Evolutionary conservation across 345 rosid species (phyloP), one percentile per base, ranked within the genome.

Genomic region (Mercurialis annua): DNA sequence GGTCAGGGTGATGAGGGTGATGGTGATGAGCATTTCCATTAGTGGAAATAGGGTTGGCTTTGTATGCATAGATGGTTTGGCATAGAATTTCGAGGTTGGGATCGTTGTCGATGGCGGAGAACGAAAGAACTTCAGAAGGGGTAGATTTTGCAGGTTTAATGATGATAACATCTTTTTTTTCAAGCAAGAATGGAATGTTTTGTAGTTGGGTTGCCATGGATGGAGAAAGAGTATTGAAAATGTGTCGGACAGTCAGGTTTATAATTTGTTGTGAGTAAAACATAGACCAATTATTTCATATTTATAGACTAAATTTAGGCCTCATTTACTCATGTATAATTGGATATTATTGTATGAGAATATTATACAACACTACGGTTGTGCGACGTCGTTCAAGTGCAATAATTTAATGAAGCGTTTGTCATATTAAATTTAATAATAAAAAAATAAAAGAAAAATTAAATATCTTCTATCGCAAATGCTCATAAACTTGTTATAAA

Each of bases 101-200:
- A 70, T 83, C 83, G 33, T 83, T 84, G 72, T 86, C 88, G 15
- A 83, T 68, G 36, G 88, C 75, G 11, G 88, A 84, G 36, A 83
- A 71, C 48, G 81, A 78, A n/a, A 86, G 90, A 71, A 75, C 40
- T 42, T 74, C 72, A 1, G 71, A 55, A 42, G 86, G 85, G 5
- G 82, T 78, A 21, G 83, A 74, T 67, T 78, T 77, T 11, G 76
- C 79, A 50, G 90, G 85, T 73, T 83, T 82, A 15, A 83, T 64
- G 21, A 80, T 59, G n/a, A 53, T 46, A 43, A 71, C 43, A 14
- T 65, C 71, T 40, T 77, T 74, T 43, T 16, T 77, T 3, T 71
- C 70, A 29, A 80, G 58, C 10, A 52, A 75, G 50, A 77, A 69
- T n/a, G 65, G 38, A 26, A 30, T 20, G 33, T 36, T 38, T 15